These are phyloP conservation scores for Gentiana macrophylla DNA, from an alignment of 257 asterid genomes.

Conservation along the genomic window DNA sequence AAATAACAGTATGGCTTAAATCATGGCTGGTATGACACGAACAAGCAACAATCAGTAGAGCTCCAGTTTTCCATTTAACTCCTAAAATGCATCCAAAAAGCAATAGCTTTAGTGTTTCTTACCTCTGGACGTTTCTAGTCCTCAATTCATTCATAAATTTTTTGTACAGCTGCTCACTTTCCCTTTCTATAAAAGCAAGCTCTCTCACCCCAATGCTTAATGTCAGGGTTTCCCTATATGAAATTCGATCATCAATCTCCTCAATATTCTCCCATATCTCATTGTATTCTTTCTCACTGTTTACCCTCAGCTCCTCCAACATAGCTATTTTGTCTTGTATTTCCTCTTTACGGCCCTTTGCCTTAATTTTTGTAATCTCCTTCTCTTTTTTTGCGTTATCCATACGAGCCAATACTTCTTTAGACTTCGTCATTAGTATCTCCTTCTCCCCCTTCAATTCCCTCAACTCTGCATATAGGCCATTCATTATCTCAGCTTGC, in stretches of 20 bases:
- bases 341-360: conserved; percentile 22
- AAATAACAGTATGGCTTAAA: too few species aligned
- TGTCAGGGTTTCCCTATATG: conserved; percentile 54
- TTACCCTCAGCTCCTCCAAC: conserved; percentile 39
- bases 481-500: conserved; percentile 58
- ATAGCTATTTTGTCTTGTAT: conserved; percentile 21
- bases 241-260: conserved; percentile 66
- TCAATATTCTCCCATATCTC: conserved; percentile 50
- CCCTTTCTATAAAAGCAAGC: conserved; percentile 70
- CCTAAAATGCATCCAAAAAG: too few species aligned
- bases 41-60: too few species aligned
- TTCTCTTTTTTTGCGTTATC: conserved; percentile 35
- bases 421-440: conserved; percentile 26
- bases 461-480: conserved; percentile 44
- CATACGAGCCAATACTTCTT: conserved; percentile 24
- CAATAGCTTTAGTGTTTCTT: background rate
- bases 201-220: conserved; percentile 81
- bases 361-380: conserved; percentile 28
- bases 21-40: too few species aligned
- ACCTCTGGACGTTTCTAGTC: conserved; percentile 33
- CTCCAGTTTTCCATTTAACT: too few species aligned
- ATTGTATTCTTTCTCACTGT: conserved; percentile 38
- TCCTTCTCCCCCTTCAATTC: conserved; percentile 34
- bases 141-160: conserved; percentile 42
- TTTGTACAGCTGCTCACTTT: conserved; percentile 60